Percentiles rank a stretch among this genome's conserved stretches.
These are phyloP conservation scores for Mycena rebaudengoi DNA, from an alignment of 768 basidiomycete genomes.

Conservation along the genomic window DNA sequence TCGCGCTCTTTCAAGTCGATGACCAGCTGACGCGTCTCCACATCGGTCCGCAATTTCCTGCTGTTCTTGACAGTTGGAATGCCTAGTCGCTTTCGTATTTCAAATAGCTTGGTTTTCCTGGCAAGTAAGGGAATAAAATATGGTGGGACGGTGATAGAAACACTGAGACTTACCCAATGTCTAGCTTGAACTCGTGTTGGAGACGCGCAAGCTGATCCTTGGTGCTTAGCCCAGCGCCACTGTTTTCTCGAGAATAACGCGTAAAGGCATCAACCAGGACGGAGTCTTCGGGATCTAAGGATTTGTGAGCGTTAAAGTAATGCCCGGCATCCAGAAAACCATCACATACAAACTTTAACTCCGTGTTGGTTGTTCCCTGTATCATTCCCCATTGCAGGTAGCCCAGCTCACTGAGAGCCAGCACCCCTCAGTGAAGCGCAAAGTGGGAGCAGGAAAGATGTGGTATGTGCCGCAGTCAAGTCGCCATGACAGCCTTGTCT, in stretches of 20 bases:
- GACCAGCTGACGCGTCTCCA: neutral
- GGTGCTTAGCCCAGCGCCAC: neutral
- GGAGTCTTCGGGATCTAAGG: neutral
- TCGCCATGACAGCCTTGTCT: too few relatives aligned
- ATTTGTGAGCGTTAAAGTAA: neutral
- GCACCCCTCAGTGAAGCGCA: too few relatives aligned
- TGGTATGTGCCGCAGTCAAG: too few relatives aligned
- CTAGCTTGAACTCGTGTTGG: neutral
- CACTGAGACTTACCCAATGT: neutral
- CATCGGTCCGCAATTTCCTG: neutral
- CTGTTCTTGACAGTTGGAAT: neutral
- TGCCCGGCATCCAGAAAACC: neutral
- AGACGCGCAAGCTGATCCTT: neutral
- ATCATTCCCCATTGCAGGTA: neutral
- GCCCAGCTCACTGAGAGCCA: neutral
- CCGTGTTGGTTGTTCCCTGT: neutral
- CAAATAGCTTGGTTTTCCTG: slow-evolving; percentile 1
- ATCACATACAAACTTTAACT: neutral
- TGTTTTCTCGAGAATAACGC: neutral
- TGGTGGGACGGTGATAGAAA: neutral
- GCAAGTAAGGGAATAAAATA: neutral
- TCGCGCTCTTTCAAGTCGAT: neutral
- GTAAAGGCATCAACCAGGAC: neutral
- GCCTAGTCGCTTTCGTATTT: neutral
- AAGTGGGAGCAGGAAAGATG: too few relatives aligned